These are phyloP conservation scores for Scutellaria barbata DNA, from an alignment of 257 asterid genomes.

Conservation along the genomic window DNA sequence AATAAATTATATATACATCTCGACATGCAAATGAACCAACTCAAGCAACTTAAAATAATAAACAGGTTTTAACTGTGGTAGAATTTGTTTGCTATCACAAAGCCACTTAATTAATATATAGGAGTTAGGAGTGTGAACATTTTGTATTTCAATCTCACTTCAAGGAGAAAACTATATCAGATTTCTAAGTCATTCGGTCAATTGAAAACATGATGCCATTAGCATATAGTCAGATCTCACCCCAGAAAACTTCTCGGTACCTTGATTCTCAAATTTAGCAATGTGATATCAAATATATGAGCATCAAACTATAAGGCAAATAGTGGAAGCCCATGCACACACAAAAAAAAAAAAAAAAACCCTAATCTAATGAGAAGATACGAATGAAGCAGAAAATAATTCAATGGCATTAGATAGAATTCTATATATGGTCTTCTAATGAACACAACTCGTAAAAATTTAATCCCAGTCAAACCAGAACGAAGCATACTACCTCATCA, in stretches of 20 bases:
- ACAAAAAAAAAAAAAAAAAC: no score
- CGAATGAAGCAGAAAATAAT: not conserved
- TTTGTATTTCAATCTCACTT: constrained; percentile 7
- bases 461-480: constrained; percentile 24
- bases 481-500: constrained; percentile 72
- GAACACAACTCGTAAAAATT: not conserved
- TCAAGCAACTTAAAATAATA: no score
- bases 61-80: not conserved
- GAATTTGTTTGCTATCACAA: constrained; percentile 8
- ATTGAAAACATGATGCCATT: not conserved
- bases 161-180: not conserved
- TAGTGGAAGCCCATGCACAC: not conserved
- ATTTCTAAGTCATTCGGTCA: constrained; percentile 1
- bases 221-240: constrained; percentile 11
- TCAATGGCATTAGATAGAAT: constrained; percentile 17
- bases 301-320: not conserved
- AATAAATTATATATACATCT: constrained; percentile 30
- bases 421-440: constrained; percentile 6
- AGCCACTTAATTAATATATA: not conserved
- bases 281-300: not conserved
- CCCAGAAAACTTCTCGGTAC: constrained; percentile 1
- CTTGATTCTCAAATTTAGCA: not conserved
- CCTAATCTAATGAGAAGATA: constrained; percentile 7
- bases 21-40: constrained; percentile 20
- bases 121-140: not conserved